A percentile compares a stretch with the other conserved stretches of the same genome.
Conservation (phyloP, 225 moss, liverwort and hornwort species). For the Straminergon stramineum region DNA sequence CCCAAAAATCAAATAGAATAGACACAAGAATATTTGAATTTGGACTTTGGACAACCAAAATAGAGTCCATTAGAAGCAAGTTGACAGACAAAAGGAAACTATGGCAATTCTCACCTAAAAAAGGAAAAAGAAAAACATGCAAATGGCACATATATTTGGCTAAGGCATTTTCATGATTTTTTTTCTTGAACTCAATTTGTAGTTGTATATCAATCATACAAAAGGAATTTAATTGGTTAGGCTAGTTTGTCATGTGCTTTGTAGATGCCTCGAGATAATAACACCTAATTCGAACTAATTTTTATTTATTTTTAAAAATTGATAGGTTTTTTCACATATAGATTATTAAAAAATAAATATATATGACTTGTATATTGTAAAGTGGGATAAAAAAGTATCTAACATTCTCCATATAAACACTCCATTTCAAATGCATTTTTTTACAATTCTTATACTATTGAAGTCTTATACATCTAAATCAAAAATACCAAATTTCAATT, state of each 20-base stretch:
- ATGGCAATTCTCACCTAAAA: accelerated
- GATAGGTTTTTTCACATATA: accelerated
- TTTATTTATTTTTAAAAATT: background rate
- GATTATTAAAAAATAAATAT: background rate
- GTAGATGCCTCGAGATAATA: accelerated
- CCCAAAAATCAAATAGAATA: background rate
- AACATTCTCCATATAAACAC: background rate
- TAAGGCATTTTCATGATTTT: background rate
- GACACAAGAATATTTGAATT: background rate
- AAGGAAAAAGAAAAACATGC: accelerated
- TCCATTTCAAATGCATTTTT: background rate
- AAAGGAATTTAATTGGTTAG: background rate
- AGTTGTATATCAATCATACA: background rate
- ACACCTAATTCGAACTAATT: accelerated
- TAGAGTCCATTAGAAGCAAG: accelerated
- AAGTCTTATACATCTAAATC: background rate
- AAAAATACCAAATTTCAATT: background rate
- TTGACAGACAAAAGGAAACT: accelerated
- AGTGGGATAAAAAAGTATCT: background rate
- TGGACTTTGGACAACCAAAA: too few species aligned
- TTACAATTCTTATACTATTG: background rate
- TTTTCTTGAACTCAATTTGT: background rate
- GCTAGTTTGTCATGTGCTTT: background rate
- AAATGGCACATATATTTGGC: background rate
- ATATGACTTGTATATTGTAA: too few species aligned